phyloP scores from a whole-genome alignment of 2,329 filamentous ascomycete species.

The Calonectria ilicicola region DNA sequence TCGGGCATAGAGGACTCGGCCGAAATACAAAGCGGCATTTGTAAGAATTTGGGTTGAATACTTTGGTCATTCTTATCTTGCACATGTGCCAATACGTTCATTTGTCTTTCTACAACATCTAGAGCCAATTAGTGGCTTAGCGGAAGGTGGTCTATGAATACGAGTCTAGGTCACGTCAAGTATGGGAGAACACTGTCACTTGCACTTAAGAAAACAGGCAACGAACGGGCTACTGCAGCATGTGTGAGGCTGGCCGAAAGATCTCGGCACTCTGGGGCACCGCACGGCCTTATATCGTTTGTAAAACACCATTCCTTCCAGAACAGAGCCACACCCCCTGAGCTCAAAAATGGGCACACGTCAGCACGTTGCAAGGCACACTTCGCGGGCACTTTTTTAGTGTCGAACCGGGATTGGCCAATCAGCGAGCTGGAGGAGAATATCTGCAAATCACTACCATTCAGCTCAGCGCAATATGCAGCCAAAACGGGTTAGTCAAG shows the following conservation, averaged over 20 bases:
- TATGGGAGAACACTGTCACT: background rate
- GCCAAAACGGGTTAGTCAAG: background rate
- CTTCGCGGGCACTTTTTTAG: conserved; percentile 1
- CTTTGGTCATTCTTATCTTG: background rate
- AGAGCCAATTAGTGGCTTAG: background rate
- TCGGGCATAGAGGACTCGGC: background rate
- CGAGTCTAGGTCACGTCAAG: background rate
- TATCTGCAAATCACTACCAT: background rate
- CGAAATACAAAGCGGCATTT: background rate
- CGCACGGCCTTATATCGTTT: background rate
- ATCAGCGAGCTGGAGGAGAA: background rate
- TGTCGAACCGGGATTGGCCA: background rate
- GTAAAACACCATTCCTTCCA: background rate
- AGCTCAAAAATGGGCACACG: background rate
- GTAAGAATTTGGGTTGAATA: background rate
- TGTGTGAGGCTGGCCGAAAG: background rate
- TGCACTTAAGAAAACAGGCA: background rate
- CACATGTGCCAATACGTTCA: background rate
- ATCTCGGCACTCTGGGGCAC: background rate
- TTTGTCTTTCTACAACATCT: background rate
- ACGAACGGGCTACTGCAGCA: background rate
- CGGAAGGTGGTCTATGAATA: background rate
- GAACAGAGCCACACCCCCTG: background rate
- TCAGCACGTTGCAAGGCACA: conserved; percentile 4
- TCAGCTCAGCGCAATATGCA: conserved; percentile 2